Percentiles rank a stretch among this genome's conserved stretches.
These are phyloP conservation scores for Ophiostoma fasciatum DNA, from an alignment of 2,329 filamentous ascomycete genomes.

Conservation along the genomic window DNA sequence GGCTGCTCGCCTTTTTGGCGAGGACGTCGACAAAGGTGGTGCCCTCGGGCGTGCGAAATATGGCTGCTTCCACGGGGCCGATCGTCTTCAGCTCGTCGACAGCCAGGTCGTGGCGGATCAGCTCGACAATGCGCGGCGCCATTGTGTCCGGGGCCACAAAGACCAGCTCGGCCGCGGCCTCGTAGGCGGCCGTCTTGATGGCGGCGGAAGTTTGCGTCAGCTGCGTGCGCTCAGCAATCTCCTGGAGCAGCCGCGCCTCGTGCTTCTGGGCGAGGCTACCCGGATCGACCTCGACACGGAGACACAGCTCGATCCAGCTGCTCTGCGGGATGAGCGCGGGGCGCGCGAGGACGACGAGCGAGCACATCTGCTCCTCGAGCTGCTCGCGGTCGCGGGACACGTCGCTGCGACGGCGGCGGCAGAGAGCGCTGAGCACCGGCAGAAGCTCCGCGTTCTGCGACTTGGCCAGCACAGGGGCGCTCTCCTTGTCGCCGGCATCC, in stretches of 20 bases:
- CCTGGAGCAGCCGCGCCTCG: slow-evolving; percentile 48
- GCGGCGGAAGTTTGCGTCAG: slow-evolving; percentile 30
- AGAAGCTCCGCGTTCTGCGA: slow-evolving; percentile 50
- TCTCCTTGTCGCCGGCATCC: slow-evolving; percentile 65
- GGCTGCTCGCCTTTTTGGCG: slow-evolving; percentile 57
- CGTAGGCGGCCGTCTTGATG: slow-evolving; percentile 59
- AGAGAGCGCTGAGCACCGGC: slow-evolving; percentile 38
- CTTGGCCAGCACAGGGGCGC: slow-evolving; percentile 50
- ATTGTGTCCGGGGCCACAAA: slow-evolving; percentile 82
- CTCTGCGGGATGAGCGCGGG: slow-evolving; percentile 60
- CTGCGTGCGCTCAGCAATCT: slow-evolving; percentile 41
- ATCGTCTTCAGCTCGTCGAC: slow-evolving; percentile 53
- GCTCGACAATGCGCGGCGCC: slow-evolving; percentile 57
- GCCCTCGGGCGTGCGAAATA: slow-evolving; percentile 81
- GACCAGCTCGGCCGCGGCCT: slow-evolving; percentile 76
- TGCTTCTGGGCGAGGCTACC: slow-evolving; percentile 56
- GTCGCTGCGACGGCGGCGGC: too few species aligned
- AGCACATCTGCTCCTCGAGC: slow-evolving; percentile 59
- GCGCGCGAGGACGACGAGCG: slow-evolving; percentile 63
- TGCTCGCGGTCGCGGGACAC: too few species aligned
- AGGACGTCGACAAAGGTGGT: slow-evolving; percentile 83
- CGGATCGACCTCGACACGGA: slow-evolving; percentile 69
- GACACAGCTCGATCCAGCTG: slow-evolving; percentile 80
- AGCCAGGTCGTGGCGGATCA: slow-evolving; percentile 62
- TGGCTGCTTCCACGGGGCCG: slow-evolving; percentile 79